A percentile compares a stretch with the other conserved stretches of the same genome.
Conservation (phyloP, 768 basidiomycete species). For the Macrolepiota albuminosa region DNA sequence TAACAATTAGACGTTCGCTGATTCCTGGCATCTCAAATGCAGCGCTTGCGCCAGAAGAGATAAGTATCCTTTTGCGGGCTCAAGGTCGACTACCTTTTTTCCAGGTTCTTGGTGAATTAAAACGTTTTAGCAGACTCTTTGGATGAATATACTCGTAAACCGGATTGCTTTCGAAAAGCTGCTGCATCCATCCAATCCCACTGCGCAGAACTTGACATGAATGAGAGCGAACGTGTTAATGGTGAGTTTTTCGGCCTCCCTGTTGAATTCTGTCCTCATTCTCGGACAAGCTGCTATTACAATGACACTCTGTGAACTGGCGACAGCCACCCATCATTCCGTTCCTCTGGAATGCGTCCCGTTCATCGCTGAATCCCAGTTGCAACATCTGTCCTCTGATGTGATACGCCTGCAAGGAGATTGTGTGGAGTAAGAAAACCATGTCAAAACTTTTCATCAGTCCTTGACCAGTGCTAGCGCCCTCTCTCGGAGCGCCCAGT, state of each 20-base stretch:
- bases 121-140: conserved; percentile 19
- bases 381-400: conserved; percentile 12
- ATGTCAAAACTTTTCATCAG: background rate
- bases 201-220: conserved; percentile 55
- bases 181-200: conserved; percentile 40
- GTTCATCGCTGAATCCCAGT: conserved; percentile 22
- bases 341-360: conserved; percentile 60
- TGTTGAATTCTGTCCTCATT: background rate
- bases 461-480: conserved; percentile 38
- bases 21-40: conserved; percentile 4
- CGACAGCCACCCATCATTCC: conserved; percentile 64
- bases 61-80: conserved; percentile 7
- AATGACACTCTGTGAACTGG: conserved; percentile 78
- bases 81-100: conserved; percentile 9
- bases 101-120: background rate
- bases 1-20: background rate
- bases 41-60: conserved; percentile 11
- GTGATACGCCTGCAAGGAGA: conserved; percentile 29
- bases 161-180: conserved; percentile 62
- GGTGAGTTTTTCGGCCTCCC: conserved; percentile 30
- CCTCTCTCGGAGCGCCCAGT: conserved; percentile 71
- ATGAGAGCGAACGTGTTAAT: conserved; percentile 56
- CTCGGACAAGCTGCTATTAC: conserved; percentile 57
- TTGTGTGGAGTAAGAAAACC: conserved; percentile 45
- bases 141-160: conserved; percentile 37